Evolutionary conservation across 352 stramenopile species (phyloP), one percentile per base, ranked within the genome.

Genomic region (Pythium volutum): DNA sequence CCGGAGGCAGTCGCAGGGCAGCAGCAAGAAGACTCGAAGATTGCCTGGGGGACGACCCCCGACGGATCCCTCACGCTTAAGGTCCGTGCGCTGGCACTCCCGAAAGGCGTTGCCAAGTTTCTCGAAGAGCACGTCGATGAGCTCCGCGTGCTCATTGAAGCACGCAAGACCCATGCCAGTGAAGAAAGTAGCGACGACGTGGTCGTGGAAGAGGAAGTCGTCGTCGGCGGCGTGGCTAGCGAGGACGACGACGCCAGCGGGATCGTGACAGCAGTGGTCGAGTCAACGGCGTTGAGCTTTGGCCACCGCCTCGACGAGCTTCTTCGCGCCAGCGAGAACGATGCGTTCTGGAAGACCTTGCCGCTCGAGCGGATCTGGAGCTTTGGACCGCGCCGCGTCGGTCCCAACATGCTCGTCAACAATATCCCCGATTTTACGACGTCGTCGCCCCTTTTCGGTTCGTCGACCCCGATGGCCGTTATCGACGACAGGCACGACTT

Each of bases 321-420:
- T 10, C 63, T 94, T n/a, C 67, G 67, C 7, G 54, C 66, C 1
- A 84, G 75, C 51, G 67, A 76, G 3, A 66, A 55, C 51, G 74
- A 79, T 45, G 50, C 22, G 20, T 91, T 91, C 29, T 86, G 85
- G 65, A 74, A 69, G 48, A 62, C 64, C 18, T 51, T 95, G n/a
- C 49, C 67, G 4, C 48, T 92, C 2, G 61, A 84, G 12, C 67
- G 74, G 4, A 71, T 95, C 33, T 93, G 85, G 85, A 90, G 79
- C 50, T 93, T 75, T 46, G 85, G 85, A 7, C 85, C 85, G 20
- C 75, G 84, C 36, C 81, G 81, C 42, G 68, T 89, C 15, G 85
- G 85, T 3, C 81, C 85, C 0, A 95, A 93, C 42, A 55, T 93
- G 59, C 67, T 95, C 36, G 69, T 95, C 25, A 93, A 92, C 66